Evolutionary conservation across 768 basidiomycete species (phyloP), one percentile per base, ranked within the genome.

Genomic region (Coprinellus micaceus): DNA sequence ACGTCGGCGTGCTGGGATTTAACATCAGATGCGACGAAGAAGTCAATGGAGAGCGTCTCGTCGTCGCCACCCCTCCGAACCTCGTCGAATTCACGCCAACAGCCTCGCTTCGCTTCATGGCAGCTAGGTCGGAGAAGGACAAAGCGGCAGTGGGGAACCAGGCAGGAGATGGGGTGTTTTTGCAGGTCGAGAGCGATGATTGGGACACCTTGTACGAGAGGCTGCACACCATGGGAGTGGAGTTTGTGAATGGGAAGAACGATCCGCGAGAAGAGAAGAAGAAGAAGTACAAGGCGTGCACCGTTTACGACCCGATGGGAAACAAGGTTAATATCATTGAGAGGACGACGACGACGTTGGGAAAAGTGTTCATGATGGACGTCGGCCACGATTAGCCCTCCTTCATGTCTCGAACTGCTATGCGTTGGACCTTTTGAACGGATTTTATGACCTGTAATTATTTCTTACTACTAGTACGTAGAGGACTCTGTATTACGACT

Each of bases 21-120:
- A 59, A 59, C 58, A 50, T 63, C 62, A 59, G 46, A 55, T 63
- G 62, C 58, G 60, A 63, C 57, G 60, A 63, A 50, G 53, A 57
- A 25, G 45, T 63, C 21, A 63, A 63, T 46, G 60, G 60, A 40
- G 60, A 63, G 48, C 60, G 62, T 19, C 36, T 63, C 47, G 60
- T 61, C 56, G 53, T 63, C 22, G 62, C 60, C 19, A 57, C 59
- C n/a, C 61, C 61, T 21, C 57, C 61, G 29, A 63, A 60, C 54
- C 61, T 63, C 51, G 61, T 63, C 47, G 61, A 63, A 29, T 63
- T 63, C 52, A 63, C 61, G 1, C 61, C 61, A 1, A 52, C 29
- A 13, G 61, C 57, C 13, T 58, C 59, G 9, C 26, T 63, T 24
- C 57, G 60, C 4, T 63, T 63, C 55, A 33, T 51, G 17, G 57